Evolutionary conservation across 805 yeast genomes (phyloP).

Genomic region (Naumovozyma dairenensis): DNA sequence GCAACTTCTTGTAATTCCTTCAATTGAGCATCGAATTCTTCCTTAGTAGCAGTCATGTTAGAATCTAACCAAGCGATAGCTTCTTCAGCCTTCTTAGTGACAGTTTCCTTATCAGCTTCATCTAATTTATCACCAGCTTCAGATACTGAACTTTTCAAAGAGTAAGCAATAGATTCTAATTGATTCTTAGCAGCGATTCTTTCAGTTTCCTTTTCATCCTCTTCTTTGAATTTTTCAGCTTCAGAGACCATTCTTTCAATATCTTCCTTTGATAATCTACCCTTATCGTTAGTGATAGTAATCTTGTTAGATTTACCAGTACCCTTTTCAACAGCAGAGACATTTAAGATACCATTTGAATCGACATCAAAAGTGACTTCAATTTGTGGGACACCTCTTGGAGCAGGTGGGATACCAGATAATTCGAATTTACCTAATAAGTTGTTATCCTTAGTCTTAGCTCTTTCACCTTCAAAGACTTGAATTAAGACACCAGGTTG

Average conservation of each 20-base stretch:
- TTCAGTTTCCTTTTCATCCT: slow-evolving; percentile 88
- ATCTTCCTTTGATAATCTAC: slow-evolving; percentile 96
- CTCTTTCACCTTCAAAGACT: slow-evolving; percentile 98
- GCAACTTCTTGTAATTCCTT: slow-evolving; percentile 95
- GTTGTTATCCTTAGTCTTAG: slow-evolving; percentile 94
- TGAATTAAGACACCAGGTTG: slow-evolving; percentile 99
- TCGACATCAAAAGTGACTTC: slow-evolving; percentile 96
- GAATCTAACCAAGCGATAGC: slow-evolving; percentile 86
- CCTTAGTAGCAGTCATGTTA: slow-evolving; percentile 84
- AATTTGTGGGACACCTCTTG: slow-evolving; percentile 98
- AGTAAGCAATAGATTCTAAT: slow-evolving; percentile 91
- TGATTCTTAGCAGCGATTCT: slow-evolving; percentile 94
- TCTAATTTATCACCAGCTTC: slow-evolving; percentile 77
- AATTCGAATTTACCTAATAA: slow-evolving; percentile 94
- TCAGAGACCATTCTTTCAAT: slow-evolving; percentile 96
- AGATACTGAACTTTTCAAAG: slow-evolving; percentile 71
- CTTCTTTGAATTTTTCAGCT: slow-evolving; percentile 96
- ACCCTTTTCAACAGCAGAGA: slow-evolving; percentile 96
- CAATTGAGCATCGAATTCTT: slow-evolving; percentile 87
- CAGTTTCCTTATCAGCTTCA: slow-evolving; percentile 60
- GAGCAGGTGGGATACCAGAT: slow-evolving; percentile 96
- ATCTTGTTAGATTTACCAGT: slow-evolving; percentile 96
- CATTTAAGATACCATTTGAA: slow-evolving; percentile 96
- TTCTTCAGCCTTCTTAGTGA: slow-evolving; percentile 76
- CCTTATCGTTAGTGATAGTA: slow-evolving; percentile 97